These are phyloP conservation scores for Kernera saxatilis DNA, from an alignment of 345 rosid species.

Conservation along the genomic window DNA sequence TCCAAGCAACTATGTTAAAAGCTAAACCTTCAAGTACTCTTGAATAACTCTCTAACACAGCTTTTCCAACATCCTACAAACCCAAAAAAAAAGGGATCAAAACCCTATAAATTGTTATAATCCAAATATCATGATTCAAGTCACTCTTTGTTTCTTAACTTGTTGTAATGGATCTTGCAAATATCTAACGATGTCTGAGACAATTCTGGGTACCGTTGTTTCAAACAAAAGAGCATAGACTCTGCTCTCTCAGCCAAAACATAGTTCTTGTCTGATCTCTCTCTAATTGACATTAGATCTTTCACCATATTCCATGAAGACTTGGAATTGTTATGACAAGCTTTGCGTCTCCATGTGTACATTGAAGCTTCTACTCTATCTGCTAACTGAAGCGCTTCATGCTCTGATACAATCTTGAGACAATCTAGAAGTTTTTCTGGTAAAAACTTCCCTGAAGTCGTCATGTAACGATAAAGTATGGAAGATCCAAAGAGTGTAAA, in stretches of 20 bases:
- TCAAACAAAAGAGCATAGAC: constrained; percentile 67
- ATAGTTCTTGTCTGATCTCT: constrained; percentile 67
- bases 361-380: constrained; percentile 80
- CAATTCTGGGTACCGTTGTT: constrained; percentile 76
- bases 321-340: constrained; percentile 60
- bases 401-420: constrained; percentile 69
- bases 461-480: constrained; percentile 44
- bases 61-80: constrained; percentile 88
- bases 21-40: constrained; percentile 95
- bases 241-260: constrained; percentile 78
- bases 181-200: constrained; percentile 89
- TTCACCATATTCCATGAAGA: constrained; percentile 87
- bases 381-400: constrained; percentile 78
- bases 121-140: background rate
- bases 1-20: constrained; percentile 85
- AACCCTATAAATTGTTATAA: background rate
- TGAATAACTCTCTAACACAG: constrained; percentile 84
- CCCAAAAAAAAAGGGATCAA: background rate
- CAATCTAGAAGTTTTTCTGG: constrained; percentile 58
- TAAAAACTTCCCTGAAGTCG: constrained; percentile 46
- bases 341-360: constrained; percentile 95
- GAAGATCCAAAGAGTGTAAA: background rate
- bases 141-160: constrained; percentile 34
- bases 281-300: constrained; percentile 56
- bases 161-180: constrained; percentile 82